A percentile compares a stretch with the other conserved stretches of the same genome.
Evolutionary conservation across 2,329 filamentous ascomycete genomes (phyloP).

Genomic region (Penicillium fuscoglaucum): DNA sequence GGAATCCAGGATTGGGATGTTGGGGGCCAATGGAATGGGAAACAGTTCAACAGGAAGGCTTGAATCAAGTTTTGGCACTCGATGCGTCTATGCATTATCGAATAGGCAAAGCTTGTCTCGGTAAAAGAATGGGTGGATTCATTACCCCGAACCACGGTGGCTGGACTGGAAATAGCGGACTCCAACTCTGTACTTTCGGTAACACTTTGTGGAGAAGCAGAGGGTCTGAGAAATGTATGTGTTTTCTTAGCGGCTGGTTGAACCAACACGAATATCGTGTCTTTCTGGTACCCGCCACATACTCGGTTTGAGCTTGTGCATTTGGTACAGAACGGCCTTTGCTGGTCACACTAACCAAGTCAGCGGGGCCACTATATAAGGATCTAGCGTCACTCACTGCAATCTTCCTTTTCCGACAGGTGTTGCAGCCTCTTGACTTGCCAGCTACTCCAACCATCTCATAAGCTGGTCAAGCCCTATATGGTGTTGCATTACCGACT

Average conservation of each 20-base stretch:
- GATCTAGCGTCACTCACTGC: not conserved
- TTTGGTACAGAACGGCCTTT: constrained; percentile 31
- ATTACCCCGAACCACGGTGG: not conserved
- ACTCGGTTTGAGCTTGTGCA: constrained; percentile 32
- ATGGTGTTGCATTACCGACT: not conserved
- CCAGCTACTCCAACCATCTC: constrained; percentile 12
- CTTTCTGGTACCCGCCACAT: constrained; percentile 33
- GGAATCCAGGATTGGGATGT: not conserved
- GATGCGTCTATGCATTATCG: not conserved
- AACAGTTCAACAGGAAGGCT: not conserved
- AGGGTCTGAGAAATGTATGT: not conserved
- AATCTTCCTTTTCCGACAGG: constrained; percentile 12
- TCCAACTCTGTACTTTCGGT: not conserved
- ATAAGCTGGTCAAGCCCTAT: not conserved
- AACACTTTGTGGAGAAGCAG: not conserved
- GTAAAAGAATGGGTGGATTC: not conserved
- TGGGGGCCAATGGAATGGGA: not conserved
- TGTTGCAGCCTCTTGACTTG: constrained; percentile 16
- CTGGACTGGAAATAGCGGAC: not conserved
- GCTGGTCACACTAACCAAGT: constrained; percentile 30
- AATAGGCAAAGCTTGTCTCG: not conserved
- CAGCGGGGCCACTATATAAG: not conserved
- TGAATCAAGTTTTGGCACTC: not conserved
- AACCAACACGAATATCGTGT: constrained; percentile 31
- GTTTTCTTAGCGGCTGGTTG: constrained; percentile 20